A percentile compares a stretch with the other conserved stretches of the same genome.
phyloP scores from a whole-genome alignment of 176 grass and related monocot genomes.

The Calamus simplicifolius region DNA sequence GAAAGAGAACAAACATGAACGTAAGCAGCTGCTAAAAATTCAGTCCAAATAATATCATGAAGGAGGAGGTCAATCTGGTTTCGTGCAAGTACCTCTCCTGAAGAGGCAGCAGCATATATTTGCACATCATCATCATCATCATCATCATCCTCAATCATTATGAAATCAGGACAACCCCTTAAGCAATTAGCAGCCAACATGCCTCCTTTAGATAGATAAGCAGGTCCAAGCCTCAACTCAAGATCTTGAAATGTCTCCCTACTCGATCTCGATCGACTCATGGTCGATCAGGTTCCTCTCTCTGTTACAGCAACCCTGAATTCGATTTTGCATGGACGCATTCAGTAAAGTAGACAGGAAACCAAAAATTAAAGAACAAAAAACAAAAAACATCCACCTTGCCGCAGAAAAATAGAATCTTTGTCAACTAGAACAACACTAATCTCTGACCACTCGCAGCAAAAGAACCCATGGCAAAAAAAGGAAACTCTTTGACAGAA shows the following conservation, averaged over 20 bases:
- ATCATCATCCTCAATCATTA: conserved; percentile 12
- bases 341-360: background rate
- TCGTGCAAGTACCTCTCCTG: background rate
- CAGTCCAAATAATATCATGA: too few relatives aligned
- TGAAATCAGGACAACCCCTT: conserved; percentile 3
- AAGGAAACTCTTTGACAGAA: background rate
- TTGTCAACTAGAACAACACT: background rate
- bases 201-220: conserved; percentile 6
- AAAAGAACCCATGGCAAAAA: background rate
- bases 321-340: background rate
- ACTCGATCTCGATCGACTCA: background rate
- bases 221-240: conserved; percentile 13
- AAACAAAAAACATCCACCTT: background rate
- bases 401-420: background rate
- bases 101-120: background rate
- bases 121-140: background rate
- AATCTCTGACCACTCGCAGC: background rate
- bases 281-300: background rate
- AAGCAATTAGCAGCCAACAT: background rate
- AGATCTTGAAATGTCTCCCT: conserved; percentile 9
- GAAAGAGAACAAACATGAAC: background rate
- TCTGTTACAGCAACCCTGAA: background rate
- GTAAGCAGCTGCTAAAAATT: background rate
- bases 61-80: background rate
- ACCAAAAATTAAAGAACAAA: background rate